Percentiles rank a stretch among this genome's conserved stretches.
Conservation (phyloP, 306 rosid genomes). For the Glycine latifolia region DNA sequence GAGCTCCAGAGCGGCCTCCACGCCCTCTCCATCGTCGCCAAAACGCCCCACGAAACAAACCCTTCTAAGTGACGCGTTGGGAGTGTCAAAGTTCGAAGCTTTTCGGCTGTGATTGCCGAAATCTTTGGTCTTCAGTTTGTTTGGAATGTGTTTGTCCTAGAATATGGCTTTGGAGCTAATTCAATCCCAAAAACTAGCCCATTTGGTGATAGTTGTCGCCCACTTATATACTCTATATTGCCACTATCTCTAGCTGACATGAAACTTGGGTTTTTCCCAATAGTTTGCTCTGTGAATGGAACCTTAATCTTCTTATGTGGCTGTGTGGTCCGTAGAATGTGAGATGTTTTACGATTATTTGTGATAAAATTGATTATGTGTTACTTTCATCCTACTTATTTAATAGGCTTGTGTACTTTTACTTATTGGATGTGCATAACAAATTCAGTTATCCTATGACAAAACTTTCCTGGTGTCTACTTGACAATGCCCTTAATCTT, state of each 20-base stretch:
- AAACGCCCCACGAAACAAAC: constrained; percentile 37
- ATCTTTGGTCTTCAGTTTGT: constrained; percentile 21
- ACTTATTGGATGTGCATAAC: constrained; percentile 6
- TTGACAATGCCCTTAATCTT: neutral
- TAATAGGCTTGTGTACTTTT: neutral
- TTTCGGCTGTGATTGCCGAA: neutral
- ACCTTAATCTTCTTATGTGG: too few relatives aligned
- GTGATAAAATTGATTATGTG: neutral
- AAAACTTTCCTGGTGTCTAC: neutral
- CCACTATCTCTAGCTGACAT: too few relatives aligned
- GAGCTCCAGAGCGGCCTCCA: constrained; percentile 50
- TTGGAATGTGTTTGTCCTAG: neutral
- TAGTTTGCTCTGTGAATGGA: too few relatives aligned
- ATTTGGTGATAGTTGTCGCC: too few relatives aligned
- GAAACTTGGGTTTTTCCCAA: neutral
- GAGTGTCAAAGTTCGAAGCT: neutral
- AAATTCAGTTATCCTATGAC: neutral
- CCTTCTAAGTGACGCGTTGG: constrained; percentile 8
- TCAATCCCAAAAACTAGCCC: too few relatives aligned
- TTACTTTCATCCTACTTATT: neutral
- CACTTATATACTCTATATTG: too few relatives aligned
- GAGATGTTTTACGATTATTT: neutral
- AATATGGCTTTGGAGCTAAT: too few relatives aligned
- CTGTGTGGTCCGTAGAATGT: neutral
- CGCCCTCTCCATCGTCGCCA: constrained; percentile 52